Base-by-base conservation (phyloP, 2,329 filamentous ascomycete species). In the Colletotrichum karsti region DNA sequence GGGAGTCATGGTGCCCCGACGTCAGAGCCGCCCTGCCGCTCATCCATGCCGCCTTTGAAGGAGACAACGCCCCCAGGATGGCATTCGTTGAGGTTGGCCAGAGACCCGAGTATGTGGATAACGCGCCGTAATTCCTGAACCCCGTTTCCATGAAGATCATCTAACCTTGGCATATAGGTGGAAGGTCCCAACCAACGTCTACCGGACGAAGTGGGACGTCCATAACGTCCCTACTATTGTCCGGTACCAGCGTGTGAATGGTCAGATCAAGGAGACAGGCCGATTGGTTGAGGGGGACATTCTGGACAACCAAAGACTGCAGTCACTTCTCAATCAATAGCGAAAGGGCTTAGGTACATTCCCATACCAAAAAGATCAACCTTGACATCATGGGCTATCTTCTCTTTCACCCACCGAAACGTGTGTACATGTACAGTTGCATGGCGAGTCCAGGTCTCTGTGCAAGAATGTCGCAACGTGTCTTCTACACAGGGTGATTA, bases 1-100 rank as follows among this genome's bases (percentile, higher is more conserved):
- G 74, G 7, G 71, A 77, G 62, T 73, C 79, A 4, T 81, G 80
- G 80, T 82, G 80, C 24, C 80, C 80, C 1, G 80, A 81, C 56
- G 80, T 81, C 26, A 74, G 77, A 13, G 77, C 76, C 8, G 77
- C 79, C 0, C 63, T 80, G 60, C 79, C 79, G 1, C 63, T 73
- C 46, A 72, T 81, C 22, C 63, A 73, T 3, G 67, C 72, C 1
- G 74, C 77, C 2, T 82, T 82, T 63, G 69, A 72, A 0, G 63
- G 64, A 0, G 62, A 72, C 1, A 69, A 70, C 18, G 67, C 74
- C 4, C 77, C 76, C 1, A 54, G 44, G 1, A 68, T 79, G 41
- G 73, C 70, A 0, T 72, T 77, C n/a, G 72, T 80, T 7, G 71
- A 78, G 13, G 79, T 81, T 42, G 79, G 80, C 26, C 76, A 78